Conservation (phyloP, 441 rosid genomes). For the Eutrema salsugineum region DNA sequence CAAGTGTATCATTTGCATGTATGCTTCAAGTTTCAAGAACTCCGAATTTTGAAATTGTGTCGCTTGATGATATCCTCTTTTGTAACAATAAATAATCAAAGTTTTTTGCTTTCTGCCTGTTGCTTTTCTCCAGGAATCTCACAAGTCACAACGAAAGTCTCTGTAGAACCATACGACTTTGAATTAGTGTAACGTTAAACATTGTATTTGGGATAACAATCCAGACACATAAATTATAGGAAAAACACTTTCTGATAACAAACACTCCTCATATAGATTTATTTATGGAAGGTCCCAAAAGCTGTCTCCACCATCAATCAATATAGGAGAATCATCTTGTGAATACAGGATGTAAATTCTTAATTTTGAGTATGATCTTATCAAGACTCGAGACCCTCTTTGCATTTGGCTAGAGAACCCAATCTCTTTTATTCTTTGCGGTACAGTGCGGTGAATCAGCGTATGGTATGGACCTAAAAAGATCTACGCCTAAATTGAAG, state of each 20-base stretch:
- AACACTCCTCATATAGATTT: not conserved
- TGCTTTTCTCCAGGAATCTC: not conserved
- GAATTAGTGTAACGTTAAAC: not conserved
- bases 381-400: not conserved
- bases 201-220: not conserved
- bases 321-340: not conserved
- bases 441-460: not conserved
- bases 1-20: not conserved
- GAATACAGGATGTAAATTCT: not conserved
- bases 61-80: not conserved
- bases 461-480: not conserved
- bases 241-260: not conserved
- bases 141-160: not conserved
- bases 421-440: constrained; percentile 15
- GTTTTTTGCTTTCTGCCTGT: not conserved
- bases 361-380: not conserved
- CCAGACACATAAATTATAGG: not conserved
- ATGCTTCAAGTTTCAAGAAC: constrained; percentile 15
- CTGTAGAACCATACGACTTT: not conserved
- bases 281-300: not conserved
- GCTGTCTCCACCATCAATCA: not conserved
- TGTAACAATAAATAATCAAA: not conserved
- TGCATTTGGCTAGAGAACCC: not conserved
- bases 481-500: constrained; percentile 5
- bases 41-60: not conserved